Evolutionary conservation across 768 basidiomycete genomes (phyloP).

Genomic region (Austroboletus eburneus): DNA sequence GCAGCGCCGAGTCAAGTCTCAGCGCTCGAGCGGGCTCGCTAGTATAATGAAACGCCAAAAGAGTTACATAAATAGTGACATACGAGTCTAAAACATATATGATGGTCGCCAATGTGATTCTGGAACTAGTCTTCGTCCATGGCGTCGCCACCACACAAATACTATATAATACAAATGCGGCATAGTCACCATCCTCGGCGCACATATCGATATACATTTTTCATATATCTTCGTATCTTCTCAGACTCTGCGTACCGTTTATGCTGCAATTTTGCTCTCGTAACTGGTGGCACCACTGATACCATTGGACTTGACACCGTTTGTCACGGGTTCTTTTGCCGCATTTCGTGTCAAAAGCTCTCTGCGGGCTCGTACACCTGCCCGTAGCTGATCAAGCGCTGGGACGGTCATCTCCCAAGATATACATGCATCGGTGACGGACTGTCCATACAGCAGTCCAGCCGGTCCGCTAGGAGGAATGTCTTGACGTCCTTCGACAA

Average conservation of each 20-base stretch:
- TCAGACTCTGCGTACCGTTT: no score
- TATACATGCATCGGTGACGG: slow-evolving; percentile 87
- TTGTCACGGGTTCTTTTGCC: slow-evolving; percentile 7
- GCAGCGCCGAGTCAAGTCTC: no score
- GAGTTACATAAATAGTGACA: no score
- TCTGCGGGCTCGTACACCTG: slow-evolving; percentile 79
- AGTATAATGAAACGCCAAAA: no score
- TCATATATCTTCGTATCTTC: background rate
- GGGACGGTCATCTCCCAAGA: slow-evolving; percentile 87
- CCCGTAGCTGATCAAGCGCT: slow-evolving; percentile 77
- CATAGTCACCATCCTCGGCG: no score
- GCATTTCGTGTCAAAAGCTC: slow-evolving; percentile 38
- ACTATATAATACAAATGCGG: no score
- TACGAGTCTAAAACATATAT: no score
- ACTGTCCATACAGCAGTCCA: slow-evolving; percentile 77
- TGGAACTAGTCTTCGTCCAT: no score
- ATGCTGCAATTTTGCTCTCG: no score
- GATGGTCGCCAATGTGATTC: no score
- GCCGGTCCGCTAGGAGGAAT: slow-evolving; percentile 69
- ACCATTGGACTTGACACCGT: slow-evolving; percentile 11
- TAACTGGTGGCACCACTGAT: background rate
- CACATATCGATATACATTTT: background rate
- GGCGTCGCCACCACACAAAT: no score
- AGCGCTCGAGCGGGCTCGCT: no score
- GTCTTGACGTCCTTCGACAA: slow-evolving; percentile 83